phyloP scores from a whole-genome alignment of 805 yeast genomes.

The Barnettozyma vustinii region DNA sequence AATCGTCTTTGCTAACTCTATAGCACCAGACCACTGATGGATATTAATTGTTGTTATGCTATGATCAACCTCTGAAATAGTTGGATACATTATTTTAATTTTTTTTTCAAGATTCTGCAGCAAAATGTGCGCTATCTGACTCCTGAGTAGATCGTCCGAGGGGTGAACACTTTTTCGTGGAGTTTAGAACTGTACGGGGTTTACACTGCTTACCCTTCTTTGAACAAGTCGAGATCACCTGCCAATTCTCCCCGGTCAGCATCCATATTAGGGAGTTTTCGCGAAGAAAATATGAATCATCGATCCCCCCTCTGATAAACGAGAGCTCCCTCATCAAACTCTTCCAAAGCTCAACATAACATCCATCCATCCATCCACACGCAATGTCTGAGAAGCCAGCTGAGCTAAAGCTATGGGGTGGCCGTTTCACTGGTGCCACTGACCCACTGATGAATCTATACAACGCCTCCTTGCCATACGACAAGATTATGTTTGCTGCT shows the following conservation, averaged over 20 bases:
- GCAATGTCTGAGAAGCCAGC: slow-evolving; percentile 28
- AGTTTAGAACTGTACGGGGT: too few relatives aligned
- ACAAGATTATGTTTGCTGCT: slow-evolving; percentile 88
- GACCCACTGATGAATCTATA: slow-evolving; percentile 97
- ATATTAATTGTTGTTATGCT: too few relatives aligned
- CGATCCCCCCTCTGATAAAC: neutral
- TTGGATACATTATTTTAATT: too few relatives aligned
- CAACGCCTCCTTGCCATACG: slow-evolving; percentile 95
- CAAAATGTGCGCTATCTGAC: too few relatives aligned
- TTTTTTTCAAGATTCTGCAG: too few relatives aligned
- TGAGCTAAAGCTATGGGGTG: slow-evolving; percentile 91
- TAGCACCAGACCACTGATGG: too few relatives aligned
- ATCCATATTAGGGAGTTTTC: neutral
- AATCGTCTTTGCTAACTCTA: too few relatives aligned
- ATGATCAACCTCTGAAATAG: too few relatives aligned
- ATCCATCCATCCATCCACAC: neutral
- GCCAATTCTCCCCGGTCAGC: neutral
- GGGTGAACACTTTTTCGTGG: too few relatives aligned
- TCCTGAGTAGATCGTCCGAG: too few relatives aligned
- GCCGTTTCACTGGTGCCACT: slow-evolving; percentile 93
- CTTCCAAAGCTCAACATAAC: neutral
- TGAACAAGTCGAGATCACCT: neutral
- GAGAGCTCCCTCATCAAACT: neutral
- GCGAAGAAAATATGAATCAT: neutral
- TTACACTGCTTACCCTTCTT: too few relatives aligned